Base-by-base conservation (phyloP, 1,284 basidiomycete genomes). In the Ustilago tritici region DNA sequence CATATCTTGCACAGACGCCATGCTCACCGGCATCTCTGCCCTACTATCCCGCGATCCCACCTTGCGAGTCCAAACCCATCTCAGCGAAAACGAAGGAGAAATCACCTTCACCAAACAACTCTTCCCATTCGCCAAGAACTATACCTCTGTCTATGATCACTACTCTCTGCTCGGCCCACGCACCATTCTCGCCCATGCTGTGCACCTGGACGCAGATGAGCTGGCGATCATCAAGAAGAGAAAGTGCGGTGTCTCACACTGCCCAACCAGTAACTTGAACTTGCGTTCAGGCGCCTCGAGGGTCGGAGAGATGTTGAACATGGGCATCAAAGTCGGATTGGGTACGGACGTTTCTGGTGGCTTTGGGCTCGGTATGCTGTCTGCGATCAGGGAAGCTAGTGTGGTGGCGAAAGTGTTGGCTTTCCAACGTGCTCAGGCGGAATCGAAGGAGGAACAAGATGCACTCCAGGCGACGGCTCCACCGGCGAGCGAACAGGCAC, bases 331-430 rank as follows among this genome's bases (percentile, higher is more conserved):
- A 89, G 93, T 93, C 66, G 66, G 87, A 28, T 88, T 98, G 23
- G 95, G 95, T 3, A 95, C 93, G 50, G 95, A 98, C 84, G 93
- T 94, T 54, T 93, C 93, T 0, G 95, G 95, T n/a, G 94, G 95
- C 2, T 93, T 91, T 86, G 91, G 91, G 11, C 89, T 92, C 1
- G 95, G 94, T 4, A 93, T 99, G 75, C 88, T 98, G 52, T 90
- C 90, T n/a, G 90, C 91, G 10, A 89, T 99, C 60, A 92, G 92
- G 72, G 90, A 93, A 80, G 94, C 95, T 3, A 92, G 92, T 80
- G 90, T 92, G 43, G 91, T 93, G 31, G 92, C 93, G 32, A 96
- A 96, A 86, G 89, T 93, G 66, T 80, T 93, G 54, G 79, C 83
- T 17, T 84, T 88, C 66, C 73, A 78, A 35, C 60, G 65, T 31